A percentile compares a stretch with the other conserved stretches of the same genome.
Evolutionary conservation across 2,329 filamentous ascomycete species (phyloP).

Genomic region (Monosporascus sp.): DNA sequence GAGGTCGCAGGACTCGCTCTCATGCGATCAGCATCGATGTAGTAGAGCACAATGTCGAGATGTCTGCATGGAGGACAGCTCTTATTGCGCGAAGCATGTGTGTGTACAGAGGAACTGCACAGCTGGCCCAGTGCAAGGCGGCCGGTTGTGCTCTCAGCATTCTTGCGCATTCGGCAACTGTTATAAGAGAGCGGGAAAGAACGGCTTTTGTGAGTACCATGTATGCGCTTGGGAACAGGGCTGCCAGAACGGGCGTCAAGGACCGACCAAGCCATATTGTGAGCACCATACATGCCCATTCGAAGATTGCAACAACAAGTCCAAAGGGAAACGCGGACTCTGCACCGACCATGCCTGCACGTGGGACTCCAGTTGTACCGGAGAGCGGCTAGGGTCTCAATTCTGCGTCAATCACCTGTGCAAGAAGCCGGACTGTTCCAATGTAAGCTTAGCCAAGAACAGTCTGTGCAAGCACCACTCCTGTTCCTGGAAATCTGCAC

Average conservation of each 20-base stretch:
- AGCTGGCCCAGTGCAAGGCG: constrained; percentile 5
- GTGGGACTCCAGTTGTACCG: constrained; percentile 8
- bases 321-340: constrained; percentile 7
- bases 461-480: constrained; percentile 10
- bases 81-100: constrained; percentile 7
- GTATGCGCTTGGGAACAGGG: constrained; percentile 10
- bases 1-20: constrained; percentile 2
- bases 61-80: constrained; percentile 5
- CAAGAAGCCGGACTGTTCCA: constrained; percentile 5
- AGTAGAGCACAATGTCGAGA: constrained; percentile 1
- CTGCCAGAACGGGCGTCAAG: constrained; percentile 6
- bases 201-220: constrained; percentile 10
- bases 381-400: constrained; percentile 2
- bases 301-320: constrained; percentile 4
- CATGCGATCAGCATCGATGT: constrained; percentile 8
- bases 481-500: constrained; percentile 10
- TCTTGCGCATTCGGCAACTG: constrained; percentile 5
- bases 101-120: constrained; percentile 7
- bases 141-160: constrained; percentile 7
- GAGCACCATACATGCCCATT: constrained; percentile 9
- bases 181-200: constrained; percentile 3
- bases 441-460: constrained; percentile 8
- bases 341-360: constrained; percentile 11
- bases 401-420: constrained; percentile 10
- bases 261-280: constrained; percentile 9